phyloP scores from a whole-genome alignment of 78 protist species.

The Pigoraptor vietnamica region DNA sequence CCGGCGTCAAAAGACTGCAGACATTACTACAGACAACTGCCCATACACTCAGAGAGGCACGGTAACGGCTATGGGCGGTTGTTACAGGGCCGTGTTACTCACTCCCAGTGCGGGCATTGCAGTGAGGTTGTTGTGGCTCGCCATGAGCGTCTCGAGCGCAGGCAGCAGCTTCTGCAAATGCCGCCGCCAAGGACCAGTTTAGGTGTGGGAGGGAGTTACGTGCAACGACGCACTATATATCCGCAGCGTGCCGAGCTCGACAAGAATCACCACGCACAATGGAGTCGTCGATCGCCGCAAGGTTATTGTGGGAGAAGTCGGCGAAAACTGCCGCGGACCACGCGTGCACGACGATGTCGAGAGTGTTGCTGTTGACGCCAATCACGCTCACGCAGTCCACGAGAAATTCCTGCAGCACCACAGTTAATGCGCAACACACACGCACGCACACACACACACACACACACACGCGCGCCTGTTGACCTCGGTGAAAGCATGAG shows the following conservation, averaged over 20 bases:
- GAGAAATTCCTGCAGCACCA: background rate
- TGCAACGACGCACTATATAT: no score
- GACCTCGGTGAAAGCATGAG: background rate
- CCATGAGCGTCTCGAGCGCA: background rate
- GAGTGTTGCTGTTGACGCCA: background rate
- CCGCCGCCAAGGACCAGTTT: background rate
- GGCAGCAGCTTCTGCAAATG: background rate
- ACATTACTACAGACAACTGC: no score
- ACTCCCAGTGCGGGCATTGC: background rate
- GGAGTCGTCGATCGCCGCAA: background rate
- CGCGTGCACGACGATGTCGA: background rate
- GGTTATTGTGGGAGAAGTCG: background rate
- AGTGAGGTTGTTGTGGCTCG: background rate
- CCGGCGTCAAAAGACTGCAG: background rate
- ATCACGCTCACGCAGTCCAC: background rate
- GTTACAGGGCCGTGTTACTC: background rate
- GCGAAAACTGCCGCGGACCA: background rate
- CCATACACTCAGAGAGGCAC: background rate
- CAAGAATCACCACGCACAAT: no score
- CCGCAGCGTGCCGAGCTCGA: no score
- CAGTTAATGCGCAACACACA: background rate
- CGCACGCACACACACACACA: background rate
- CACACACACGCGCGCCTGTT: background rate
- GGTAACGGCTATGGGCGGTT: no score
- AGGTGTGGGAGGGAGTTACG: background rate